phyloP scores from a whole-genome alignment of 768 basidiomycete species.

The Trametes cubensis region DNA sequence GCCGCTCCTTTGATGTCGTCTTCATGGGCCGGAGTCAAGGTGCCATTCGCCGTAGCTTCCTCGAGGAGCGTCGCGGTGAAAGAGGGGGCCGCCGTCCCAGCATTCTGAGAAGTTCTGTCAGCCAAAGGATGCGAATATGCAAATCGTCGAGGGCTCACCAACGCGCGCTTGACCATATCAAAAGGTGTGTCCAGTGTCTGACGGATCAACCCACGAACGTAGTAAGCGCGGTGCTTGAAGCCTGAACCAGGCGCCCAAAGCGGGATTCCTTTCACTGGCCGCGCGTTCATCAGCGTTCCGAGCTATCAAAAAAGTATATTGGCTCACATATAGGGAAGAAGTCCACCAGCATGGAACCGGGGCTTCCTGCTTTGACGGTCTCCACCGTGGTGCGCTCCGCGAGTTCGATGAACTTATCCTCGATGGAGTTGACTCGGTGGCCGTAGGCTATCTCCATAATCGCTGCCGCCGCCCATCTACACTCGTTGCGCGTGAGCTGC shows the following conservation, averaged over 20 bases:
- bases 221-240: slow-evolving; percentile 32
- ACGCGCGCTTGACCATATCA: slow-evolving; percentile 25
- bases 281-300: background rate
- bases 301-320: background rate
- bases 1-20: slow-evolving; percentile 22
- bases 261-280: slow-evolving; percentile 31
- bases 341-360: slow-evolving; percentile 31
- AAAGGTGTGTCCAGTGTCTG: slow-evolving; percentile 19
- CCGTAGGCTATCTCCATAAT: slow-evolving; percentile 38
- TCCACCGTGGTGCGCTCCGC: slow-evolving; percentile 24
- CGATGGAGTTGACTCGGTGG: slow-evolving; percentile 27
- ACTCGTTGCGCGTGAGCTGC: background rate
- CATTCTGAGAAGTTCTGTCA: slow-evolving; percentile 1
- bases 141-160: slow-evolving; percentile 10
- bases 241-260: slow-evolving; percentile 39
- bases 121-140: background rate
- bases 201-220: slow-evolving; percentile 8
- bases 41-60: slow-evolving; percentile 9
- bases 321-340: slow-evolving; percentile 25
- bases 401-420: slow-evolving; percentile 32
- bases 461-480: slow-evolving; percentile 31
- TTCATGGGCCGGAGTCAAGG: slow-evolving; percentile 19
- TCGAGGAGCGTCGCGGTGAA: slow-evolving; percentile 27
- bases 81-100: slow-evolving; percentile 25
- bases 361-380: slow-evolving; percentile 22